A percentile compares a stretch with the other conserved stretches of the same genome.
Conservation (phyloP, 345 rosid species). For the Ceriops zippeliana region DNA sequence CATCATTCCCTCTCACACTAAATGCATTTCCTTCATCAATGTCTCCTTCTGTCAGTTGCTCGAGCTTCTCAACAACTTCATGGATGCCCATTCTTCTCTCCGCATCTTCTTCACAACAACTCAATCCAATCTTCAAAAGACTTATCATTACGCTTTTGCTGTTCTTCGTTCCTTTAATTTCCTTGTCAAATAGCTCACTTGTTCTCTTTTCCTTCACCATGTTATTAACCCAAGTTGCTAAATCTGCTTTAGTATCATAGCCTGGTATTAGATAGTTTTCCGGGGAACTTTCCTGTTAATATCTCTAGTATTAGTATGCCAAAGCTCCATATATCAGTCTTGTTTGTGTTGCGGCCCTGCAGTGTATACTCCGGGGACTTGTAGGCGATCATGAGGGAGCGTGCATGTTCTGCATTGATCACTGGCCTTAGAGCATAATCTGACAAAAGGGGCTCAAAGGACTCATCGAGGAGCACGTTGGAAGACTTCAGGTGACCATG, state of each 20-base stretch:
- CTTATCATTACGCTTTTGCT: slow-evolving; percentile 52
- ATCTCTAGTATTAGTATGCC: slow-evolving; percentile 67
- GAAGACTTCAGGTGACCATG: slow-evolving; percentile 85
- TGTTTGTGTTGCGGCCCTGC: slow-evolving; percentile 40
- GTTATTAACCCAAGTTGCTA: slow-evolving; percentile 57
- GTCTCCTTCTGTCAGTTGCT: slow-evolving; percentile 36
- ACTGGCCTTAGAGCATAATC: slow-evolving; percentile 61
- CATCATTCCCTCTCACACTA: slow-evolving; percentile 29
- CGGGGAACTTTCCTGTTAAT: slow-evolving; percentile 61
- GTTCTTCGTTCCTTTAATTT: slow-evolving; percentile 50
- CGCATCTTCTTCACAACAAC: slow-evolving; percentile 64
- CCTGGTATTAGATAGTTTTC: slow-evolving; percentile 53
- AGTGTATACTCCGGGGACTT: slow-evolving; percentile 64
- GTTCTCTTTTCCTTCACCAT: slow-evolving; percentile 60
- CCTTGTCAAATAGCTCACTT: slow-evolving; percentile 57
- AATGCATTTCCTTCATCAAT: slow-evolving; percentile 22
- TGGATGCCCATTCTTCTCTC: slow-evolving; percentile 47
- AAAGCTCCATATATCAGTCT: slow-evolving; percentile 66
- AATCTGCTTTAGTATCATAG: slow-evolving; percentile 40
- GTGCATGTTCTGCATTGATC: slow-evolving; percentile 64
- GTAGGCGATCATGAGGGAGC: slow-evolving; percentile 51
- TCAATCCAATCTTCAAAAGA: slow-evolving; percentile 64
- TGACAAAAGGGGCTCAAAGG: slow-evolving; percentile 47
- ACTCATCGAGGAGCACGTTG: slow-evolving; percentile 54
- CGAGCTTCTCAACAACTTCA: slow-evolving; percentile 48